phyloP scores from a whole-genome alignment of 164 flowering plant species.

The Cinnamomum chago region DNA sequence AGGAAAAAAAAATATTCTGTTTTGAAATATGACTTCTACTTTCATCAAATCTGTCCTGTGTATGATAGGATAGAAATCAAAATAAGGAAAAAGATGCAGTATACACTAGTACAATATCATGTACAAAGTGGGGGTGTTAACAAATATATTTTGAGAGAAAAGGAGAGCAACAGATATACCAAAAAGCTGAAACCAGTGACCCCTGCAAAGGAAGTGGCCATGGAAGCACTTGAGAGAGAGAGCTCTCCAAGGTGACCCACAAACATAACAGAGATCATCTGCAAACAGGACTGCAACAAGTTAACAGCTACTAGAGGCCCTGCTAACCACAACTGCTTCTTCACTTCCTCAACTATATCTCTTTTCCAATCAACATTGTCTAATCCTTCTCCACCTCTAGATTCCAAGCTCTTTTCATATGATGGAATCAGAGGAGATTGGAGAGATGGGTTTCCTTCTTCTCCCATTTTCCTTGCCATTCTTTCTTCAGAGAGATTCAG shows the following conservation, averaged over 20 bases:
- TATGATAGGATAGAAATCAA: neutral
- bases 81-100: neutral
- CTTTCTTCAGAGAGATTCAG: neutral
- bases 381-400: neutral
- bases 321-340: conserved; percentile 58
- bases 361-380: neutral
- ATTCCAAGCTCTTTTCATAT: neutral
- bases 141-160: neutral
- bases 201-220: conserved; percentile 70
- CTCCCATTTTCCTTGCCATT: neutral
- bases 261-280: conserved; percentile 63
- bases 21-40: too few relatives aligned
- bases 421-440: neutral
- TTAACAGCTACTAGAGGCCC: conserved; percentile 52
- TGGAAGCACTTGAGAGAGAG: conserved; percentile 64
- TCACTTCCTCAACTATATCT: conserved; percentile 43
- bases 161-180: conserved; percentile 31
- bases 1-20: too few relatives aligned
- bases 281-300: conserved; percentile 39
- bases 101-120: neutral
- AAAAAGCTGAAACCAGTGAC: conserved; percentile 72
- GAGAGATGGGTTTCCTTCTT: conserved; percentile 3
- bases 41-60: too few relatives aligned
- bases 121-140: neutral
- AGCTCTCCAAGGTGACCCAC: conserved; percentile 78